Conservation (phyloP, 257 asterid species). For the Solanum raphanifolium region DNA sequence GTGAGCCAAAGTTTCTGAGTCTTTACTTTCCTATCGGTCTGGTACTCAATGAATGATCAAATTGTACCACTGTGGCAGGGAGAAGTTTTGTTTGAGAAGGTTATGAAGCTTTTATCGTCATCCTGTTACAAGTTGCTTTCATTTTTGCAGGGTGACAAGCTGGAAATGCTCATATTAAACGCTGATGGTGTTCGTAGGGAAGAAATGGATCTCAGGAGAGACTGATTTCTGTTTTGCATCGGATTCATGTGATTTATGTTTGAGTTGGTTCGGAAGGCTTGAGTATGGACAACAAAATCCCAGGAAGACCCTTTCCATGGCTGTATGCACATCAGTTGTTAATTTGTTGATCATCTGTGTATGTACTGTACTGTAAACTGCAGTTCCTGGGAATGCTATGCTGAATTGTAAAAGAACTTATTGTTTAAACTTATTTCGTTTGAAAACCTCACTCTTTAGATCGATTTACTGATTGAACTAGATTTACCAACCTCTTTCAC, state of each 20-base stretch:
- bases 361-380: neutral
- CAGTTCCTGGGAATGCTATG: neutral
- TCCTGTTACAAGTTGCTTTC: neutral
- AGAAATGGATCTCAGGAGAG: slow-evolving; percentile 31
- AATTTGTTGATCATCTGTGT: neutral
- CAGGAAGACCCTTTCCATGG: neutral
- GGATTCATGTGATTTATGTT: neutral
- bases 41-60: neutral
- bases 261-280: neutral
- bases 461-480: neutral
- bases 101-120: neutral
- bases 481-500: neutral
- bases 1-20: neutral
- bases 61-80: neutral
- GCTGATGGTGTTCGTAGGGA: slow-evolving; percentile 22
- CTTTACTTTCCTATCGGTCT: neutral
- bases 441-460: neutral
- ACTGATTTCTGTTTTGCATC: slow-evolving; percentile 1
- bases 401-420: neutral
- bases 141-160: slow-evolving; percentile 22
- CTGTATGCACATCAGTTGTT: neutral
- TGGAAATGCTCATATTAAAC: slow-evolving; percentile 27
- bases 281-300: neutral
- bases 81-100: neutral
- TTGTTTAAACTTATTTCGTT: neutral